These are phyloP conservation scores for Penicillium malachiteum DNA, from an alignment of 495 filamentous ascomycete species.

Conservation along the genomic window DNA sequence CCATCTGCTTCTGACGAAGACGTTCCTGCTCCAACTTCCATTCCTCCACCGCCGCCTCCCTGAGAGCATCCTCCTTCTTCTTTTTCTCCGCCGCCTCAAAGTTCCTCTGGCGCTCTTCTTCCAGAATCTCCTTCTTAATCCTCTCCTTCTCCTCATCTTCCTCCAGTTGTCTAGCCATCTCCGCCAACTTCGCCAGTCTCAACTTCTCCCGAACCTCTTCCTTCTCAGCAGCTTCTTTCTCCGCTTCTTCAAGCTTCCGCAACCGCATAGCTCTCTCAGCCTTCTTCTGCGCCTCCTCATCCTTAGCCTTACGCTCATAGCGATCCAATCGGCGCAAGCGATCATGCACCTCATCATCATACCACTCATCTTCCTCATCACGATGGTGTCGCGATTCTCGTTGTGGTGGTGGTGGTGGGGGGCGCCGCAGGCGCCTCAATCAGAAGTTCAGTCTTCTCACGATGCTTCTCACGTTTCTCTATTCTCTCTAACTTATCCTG, in stretches of 20 bases:
- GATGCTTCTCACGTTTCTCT: conserved; percentile 18
- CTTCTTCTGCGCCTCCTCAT: conserved; percentile 20
- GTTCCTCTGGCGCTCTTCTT: conserved; percentile 33
- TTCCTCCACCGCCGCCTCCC: conserved; percentile 54
- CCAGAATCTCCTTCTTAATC: conserved; percentile 36
- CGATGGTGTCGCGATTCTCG: too few relatives aligned
- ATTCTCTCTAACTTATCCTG: too few relatives aligned
- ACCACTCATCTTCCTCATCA: conserved; percentile 33
- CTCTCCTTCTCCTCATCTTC: conserved; percentile 46
- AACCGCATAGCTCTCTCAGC: conserved; percentile 30
- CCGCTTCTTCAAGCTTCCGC: conserved; percentile 31
- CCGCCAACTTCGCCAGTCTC: conserved; percentile 23
- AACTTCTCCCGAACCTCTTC: conserved; percentile 25
- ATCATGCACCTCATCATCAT: conserved; percentile 40
- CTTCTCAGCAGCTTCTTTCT: conserved; percentile 31
- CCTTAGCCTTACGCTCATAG: conserved; percentile 32
- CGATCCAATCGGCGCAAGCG: conserved; percentile 33
- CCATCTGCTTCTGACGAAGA: conserved; percentile 21
- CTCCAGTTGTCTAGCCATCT: conserved; percentile 39
- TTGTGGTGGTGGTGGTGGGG: too few relatives aligned
- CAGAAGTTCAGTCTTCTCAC: conserved; percentile 19
- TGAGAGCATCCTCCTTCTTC: conserved; percentile 50
- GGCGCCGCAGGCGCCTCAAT: conserved; percentile 5
- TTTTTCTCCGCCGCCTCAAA: conserved; percentile 40
- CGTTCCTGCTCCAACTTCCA: conserved; percentile 55